These are phyloP conservation scores for Pseudomicrostroma phylloplanum DNA, from an alignment of 1,284 basidiomycete species.

Conservation along the genomic window DNA sequence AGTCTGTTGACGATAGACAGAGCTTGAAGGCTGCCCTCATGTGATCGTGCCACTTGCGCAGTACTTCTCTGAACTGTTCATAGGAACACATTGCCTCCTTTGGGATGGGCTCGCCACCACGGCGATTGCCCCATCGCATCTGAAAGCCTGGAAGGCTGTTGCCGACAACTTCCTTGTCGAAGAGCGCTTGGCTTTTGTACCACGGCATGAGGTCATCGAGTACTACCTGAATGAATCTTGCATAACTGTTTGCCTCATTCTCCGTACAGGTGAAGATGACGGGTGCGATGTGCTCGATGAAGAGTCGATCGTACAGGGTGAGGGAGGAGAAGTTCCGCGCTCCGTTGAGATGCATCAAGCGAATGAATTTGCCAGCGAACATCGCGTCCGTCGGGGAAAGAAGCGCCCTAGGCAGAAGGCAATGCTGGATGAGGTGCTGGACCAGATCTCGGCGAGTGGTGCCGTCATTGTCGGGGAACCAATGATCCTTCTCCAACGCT, in stretches of 20 bases:
- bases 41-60: constrained; percentile 76
- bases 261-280: constrained; percentile 88
- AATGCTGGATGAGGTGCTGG: constrained; percentile 69
- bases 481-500: constrained; percentile 71
- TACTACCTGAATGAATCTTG: constrained; percentile 67
- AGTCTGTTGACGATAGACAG: constrained; percentile 40
- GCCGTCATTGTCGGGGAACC: constrained; percentile 60
- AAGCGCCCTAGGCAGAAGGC: constrained; percentile 82
- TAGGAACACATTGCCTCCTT: constrained; percentile 63
- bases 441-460: constrained; percentile 25
- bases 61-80: constrained; percentile 64
- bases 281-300: constrained; percentile 56
- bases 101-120: constrained; percentile 50
- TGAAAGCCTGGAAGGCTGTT: constrained; percentile 44
- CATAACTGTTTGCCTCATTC: constrained; percentile 91
- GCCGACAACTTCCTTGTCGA: constrained; percentile 54
- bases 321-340: constrained; percentile 81
- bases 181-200: constrained; percentile 62
- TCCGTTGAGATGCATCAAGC: constrained; percentile 74
- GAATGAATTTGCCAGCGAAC: constrained; percentile 85
- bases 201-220: constrained; percentile 70
- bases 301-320: constrained; percentile 63
- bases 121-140: constrained; percentile 31
- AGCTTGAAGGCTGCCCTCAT: constrained; percentile 51
- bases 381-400: constrained; percentile 93